A percentile compares a stretch with the other conserved stretches of the same genome.
Conservation (phyloP, 495 filamentous ascomycete genomes). For the Penicillium mononematosum region DNA sequence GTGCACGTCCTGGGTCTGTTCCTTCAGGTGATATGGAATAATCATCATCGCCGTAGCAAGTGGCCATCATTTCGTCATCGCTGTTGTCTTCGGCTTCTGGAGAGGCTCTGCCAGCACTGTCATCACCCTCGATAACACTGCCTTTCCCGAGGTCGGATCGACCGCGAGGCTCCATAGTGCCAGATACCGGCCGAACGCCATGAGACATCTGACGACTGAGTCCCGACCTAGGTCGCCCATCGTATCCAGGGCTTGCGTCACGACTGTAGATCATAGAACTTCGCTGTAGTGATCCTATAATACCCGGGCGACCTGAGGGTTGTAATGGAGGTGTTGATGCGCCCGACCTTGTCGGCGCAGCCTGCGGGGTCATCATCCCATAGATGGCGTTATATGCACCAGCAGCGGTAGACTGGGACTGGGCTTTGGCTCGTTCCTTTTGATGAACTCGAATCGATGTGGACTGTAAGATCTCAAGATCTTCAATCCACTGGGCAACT, state of each 20-base stretch:
- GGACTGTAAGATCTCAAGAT: slow-evolving; percentile 60
- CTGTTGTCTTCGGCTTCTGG: slow-evolving; percentile 42
- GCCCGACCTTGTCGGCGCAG: slow-evolving; percentile 33
- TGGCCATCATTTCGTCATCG: slow-evolving; percentile 45
- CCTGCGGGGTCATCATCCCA: slow-evolving; percentile 41
- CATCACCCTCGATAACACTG: slow-evolving; percentile 30
- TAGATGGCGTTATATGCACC: slow-evolving; percentile 43
- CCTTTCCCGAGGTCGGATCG: slow-evolving; percentile 35
- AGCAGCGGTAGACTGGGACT: slow-evolving; percentile 28
- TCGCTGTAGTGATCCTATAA: slow-evolving; percentile 40
- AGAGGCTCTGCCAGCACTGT: slow-evolving; percentile 22
- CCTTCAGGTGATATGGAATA: slow-evolving; percentile 40
- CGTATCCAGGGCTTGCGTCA: slow-evolving; percentile 39
- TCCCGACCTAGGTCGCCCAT: slow-evolving; percentile 37
- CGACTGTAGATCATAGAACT: slow-evolving; percentile 49
- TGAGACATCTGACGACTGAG: slow-evolving; percentile 41
- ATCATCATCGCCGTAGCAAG: slow-evolving; percentile 46
- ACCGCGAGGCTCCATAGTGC: slow-evolving; percentile 35
- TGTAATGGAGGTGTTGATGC: slow-evolving; percentile 51
- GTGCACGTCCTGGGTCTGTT: slow-evolving; percentile 32
- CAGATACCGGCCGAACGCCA: slow-evolving; percentile 40
- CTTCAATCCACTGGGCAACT: slow-evolving; percentile 65
- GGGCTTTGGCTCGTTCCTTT: slow-evolving; percentile 39
- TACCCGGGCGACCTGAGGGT: slow-evolving; percentile 45
- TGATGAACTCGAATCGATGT: slow-evolving; percentile 52